Base-by-base conservation (phyloP, 1,139 yeast species). In the Saccharomyces hybrid region DNA sequence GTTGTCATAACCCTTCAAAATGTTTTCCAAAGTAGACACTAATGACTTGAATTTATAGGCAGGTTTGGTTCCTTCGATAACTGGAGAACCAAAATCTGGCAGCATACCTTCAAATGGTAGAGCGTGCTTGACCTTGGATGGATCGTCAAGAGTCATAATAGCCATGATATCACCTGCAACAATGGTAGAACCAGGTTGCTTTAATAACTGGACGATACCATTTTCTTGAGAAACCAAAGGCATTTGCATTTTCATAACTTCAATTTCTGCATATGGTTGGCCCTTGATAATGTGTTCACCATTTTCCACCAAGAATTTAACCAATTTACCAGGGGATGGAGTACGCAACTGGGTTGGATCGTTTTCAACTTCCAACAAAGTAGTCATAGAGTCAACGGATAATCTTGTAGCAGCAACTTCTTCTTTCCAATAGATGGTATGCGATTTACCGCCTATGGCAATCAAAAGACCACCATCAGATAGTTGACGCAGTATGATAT, bases 171-270 rank as follows among this genome's bases (percentile, higher is more conserved):
- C 99, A 74, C 99, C 99, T 51, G 98, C 97, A 66, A 83, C 83
- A 58, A 93, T 86, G 46, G 96, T 89, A 9, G 97, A 86, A 56
- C 99, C 99, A n/a, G 99, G 98, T 74, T 95, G 99, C 73, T 93
- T 91, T 69, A 93, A 83, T 53, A 90, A 78, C 75, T 93, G 97
- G 52, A 91, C 90, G 57, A 82, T 78, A 78, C 99, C 99, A 67
- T 88, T 86, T 72, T 91, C 99, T 72, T 84, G 89, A 34, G 97
- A 93, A 67, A 89, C 78, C 67, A 91, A 78, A 52, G 95, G 95
- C 95, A 88, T 88, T 72, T 88, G 86, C 98, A 91, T 91, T 75
- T 93, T 93, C 99, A 93, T 93, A 63, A 93, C 99, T 76, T 93
- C 99, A 56, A 93, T 97, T 75, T 93, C 99, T 49, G 99, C 99